Conservation (phyloP, 148 eudicot genomes). For the Diospyros kaki region DNA sequence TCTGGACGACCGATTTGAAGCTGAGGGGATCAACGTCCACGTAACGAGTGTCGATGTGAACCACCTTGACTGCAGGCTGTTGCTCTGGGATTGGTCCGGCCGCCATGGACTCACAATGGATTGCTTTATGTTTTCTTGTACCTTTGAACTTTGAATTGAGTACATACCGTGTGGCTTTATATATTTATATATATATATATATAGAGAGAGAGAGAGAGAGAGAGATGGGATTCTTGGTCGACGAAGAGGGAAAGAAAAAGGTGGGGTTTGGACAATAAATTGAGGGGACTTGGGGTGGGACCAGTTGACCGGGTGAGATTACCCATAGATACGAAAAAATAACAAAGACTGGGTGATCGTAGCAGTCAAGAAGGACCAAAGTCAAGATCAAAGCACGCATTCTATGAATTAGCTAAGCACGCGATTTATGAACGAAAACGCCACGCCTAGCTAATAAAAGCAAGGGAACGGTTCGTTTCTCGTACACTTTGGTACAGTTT, state of each 20-base stretch:
- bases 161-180: neutral
- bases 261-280: no score
- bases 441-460: no score
- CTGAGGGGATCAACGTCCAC: conserved; percentile 30
- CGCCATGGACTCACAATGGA: neutral
- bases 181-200: neutral
- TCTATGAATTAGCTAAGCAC: neutral
- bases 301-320: no score
- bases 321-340: no score
- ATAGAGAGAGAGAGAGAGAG: no score
- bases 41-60: conserved; percentile 29
- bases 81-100: neutral
- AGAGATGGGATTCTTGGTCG: no score
- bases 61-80: conserved; percentile 26
- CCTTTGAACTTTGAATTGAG: neutral
- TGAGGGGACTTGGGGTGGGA: neutral
- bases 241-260: no score
- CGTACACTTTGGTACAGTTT: no score
- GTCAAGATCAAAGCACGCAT: neutral
- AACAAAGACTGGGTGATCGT: no score
- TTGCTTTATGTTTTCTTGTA: neutral
- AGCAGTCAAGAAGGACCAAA: neutral
- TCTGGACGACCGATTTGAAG: conserved; percentile 48
- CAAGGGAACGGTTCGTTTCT: no score
- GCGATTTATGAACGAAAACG: no score